These are phyloP conservation scores for Russula foetens DNA, from an alignment of 768 basidiomycete genomes.

Conservation along the genomic window DNA sequence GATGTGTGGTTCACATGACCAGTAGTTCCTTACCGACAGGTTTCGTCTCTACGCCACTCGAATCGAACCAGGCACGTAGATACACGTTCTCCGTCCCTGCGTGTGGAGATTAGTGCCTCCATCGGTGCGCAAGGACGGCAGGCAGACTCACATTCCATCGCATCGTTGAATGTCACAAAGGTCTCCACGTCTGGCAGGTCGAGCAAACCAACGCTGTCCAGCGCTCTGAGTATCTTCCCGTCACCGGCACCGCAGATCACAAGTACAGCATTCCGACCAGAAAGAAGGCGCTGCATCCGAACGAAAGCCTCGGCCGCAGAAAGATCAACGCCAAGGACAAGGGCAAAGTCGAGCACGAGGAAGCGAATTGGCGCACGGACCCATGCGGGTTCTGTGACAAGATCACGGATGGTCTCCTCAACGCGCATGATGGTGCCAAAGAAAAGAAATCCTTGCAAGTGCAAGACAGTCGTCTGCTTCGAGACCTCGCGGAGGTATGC, in stretches of 20 bases:
- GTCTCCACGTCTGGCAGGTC: slow-evolving; percentile 72
- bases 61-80: slow-evolving; percentile 68
- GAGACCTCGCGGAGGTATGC: slow-evolving; percentile 90
- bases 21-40: slow-evolving; percentile 34
- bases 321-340: slow-evolving; percentile 88
- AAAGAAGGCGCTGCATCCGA: slow-evolving; percentile 74
- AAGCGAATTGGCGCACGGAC: slow-evolving; percentile 74
- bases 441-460: slow-evolving; percentile 87
- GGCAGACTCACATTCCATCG: slow-evolving; percentile 75
- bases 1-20: background rate
- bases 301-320: slow-evolving; percentile 94
- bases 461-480: slow-evolving; percentile 81
- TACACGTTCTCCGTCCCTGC: slow-evolving; percentile 95
- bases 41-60: slow-evolving; percentile 48
- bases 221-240: slow-evolving; percentile 58
- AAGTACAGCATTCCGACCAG: slow-evolving; percentile 67
- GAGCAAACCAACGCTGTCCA: slow-evolving; percentile 73
- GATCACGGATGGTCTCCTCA: slow-evolving; percentile 74
- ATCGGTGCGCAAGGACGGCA: background rate
- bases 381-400: slow-evolving; percentile 69
- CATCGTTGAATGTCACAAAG: slow-evolving; percentile 78
- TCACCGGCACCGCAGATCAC: slow-evolving; percentile 78
- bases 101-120: background rate
- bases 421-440: slow-evolving; percentile 90
- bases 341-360: slow-evolving; percentile 78